These are phyloP conservation scores for Calamus simplicifolius DNA, from an alignment of 176 grass and related monocot species.

Conservation along the genomic window DNA sequence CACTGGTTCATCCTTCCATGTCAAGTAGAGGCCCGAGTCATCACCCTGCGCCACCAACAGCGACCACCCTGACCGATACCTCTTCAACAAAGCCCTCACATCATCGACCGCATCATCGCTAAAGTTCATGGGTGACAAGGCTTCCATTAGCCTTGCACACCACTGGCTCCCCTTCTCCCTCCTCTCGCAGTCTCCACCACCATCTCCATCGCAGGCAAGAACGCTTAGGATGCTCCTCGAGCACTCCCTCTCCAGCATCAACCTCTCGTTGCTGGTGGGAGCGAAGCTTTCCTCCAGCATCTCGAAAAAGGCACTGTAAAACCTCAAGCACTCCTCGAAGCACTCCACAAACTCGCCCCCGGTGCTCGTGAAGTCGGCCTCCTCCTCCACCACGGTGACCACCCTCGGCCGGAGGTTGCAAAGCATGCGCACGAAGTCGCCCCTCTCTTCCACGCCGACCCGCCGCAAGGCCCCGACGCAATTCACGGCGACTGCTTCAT, in stretches of 20 bases:
- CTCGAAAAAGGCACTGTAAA: conserved; percentile 11
- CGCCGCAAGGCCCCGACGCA: conserved; percentile 9
- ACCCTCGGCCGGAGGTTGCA: conserved; percentile 1
- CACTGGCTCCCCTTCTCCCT: conserved; percentile 19
- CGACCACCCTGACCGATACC: conserved; percentile 11
- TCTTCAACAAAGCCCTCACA: conserved; percentile 12
- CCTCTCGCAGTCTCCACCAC: background rate
- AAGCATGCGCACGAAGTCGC: conserved; percentile 6
- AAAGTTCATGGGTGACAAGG: background rate
- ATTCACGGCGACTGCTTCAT: conserved; percentile 16
- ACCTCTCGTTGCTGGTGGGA: conserved; percentile 16
- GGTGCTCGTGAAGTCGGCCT: conserved; percentile 8
- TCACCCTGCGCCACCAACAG: background rate
- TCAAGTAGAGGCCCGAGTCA: conserved; percentile 6
- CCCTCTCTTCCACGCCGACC: background rate
- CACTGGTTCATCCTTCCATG: conserved; percentile 15
- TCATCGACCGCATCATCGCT: conserved; percentile 13
- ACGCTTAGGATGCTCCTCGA: conserved; percentile 2
- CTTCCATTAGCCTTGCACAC: background rate
- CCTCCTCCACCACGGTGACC: conserved; percentile 19
- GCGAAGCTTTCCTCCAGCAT: conserved; percentile 25
- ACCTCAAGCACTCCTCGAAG: conserved; percentile 22
- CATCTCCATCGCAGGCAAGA: background rate
- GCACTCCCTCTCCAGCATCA: conserved; percentile 14
- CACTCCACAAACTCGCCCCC: background rate